phyloP scores from a whole-genome alignment of 2,329 filamentous ascomycete species.

The Sclerotinia sclerotiorum region DNA sequence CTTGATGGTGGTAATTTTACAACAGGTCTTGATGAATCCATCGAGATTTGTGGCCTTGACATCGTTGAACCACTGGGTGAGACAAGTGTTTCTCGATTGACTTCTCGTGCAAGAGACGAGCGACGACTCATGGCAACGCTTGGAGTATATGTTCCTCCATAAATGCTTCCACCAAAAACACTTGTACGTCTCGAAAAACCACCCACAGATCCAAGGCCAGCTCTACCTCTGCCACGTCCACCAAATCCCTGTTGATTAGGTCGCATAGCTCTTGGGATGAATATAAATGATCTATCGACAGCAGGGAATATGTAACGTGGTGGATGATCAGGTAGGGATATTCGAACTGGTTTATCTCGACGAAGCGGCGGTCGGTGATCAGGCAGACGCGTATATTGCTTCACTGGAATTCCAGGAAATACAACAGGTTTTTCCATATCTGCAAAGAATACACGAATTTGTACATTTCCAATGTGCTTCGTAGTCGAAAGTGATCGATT shows the following conservation, averaged over 20 bases:
- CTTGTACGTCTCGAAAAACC: constrained; percentile 79
- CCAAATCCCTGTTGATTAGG: constrained; percentile 83
- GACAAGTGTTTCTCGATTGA: constrained; percentile 69
- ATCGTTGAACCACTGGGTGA: constrained; percentile 80
- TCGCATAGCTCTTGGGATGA: constrained; percentile 89
- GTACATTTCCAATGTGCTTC: constrained; percentile 78
- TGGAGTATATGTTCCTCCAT: constrained; percentile 77
- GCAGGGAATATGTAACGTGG: constrained; percentile 91
- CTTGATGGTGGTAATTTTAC: constrained; percentile 73
- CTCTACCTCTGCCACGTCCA: constrained; percentile 67
- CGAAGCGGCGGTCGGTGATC: constrained; percentile 92
- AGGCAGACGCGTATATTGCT: constrained; percentile 89
- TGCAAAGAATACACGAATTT: constrained; percentile 78
- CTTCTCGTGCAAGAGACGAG: constrained; percentile 72
- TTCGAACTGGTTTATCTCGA: constrained; percentile 92
- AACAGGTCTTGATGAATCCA: constrained; percentile 67
- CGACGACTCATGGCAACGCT: constrained; percentile 86
- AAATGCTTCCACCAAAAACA: constrained; percentile 66
- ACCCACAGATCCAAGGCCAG: constrained; percentile 66
- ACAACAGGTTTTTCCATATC: constrained; percentile 69
- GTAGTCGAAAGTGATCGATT: constrained; percentile 81
- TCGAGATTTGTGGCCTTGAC: constrained; percentile 62
- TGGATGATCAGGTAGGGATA: constrained; percentile 77
- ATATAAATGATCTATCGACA: constrained; percentile 90
- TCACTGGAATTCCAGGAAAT: constrained; percentile 76